Evolutionary conservation across 345 rosid genomes (phyloP).

Genomic region (Citrus reticulata): DNA sequence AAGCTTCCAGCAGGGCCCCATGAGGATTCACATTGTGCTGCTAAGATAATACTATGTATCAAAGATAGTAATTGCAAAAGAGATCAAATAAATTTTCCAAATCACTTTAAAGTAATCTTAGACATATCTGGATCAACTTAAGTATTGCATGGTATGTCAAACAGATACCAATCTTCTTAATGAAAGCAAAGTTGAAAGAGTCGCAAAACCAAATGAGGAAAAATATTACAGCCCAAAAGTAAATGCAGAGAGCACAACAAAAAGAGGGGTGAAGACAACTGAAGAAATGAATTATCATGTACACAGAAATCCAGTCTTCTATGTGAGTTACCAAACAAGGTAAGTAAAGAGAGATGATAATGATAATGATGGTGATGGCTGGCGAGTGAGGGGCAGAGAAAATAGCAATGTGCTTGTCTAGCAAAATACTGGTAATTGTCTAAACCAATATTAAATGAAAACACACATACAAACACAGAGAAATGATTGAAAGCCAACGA

Average conservation of each 20-base stretch:
- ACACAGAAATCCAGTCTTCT: background rate
- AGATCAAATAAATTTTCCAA: constrained; percentile 1
- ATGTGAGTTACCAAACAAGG: background rate
- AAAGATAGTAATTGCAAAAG: constrained; percentile 19
- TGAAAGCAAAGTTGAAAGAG: background rate
- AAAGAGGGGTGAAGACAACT: background rate
- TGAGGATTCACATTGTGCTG: constrained; percentile 54
- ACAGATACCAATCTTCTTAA: background rate
- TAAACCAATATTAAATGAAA: background rate
- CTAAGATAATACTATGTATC: constrained; percentile 20
- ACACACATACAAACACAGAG: background rate
- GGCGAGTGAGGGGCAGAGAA: background rate
- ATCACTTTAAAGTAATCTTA: background rate
- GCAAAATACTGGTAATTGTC: background rate
- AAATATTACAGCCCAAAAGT: background rate
- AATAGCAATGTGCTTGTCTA: background rate
- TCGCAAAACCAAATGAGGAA: background rate
- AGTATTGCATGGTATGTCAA: background rate
- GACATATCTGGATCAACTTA: background rate
- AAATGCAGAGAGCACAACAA: background rate
- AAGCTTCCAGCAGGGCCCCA: constrained; percentile 55
- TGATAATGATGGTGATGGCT: background rate
- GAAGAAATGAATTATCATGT: background rate
- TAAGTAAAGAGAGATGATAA: background rate
- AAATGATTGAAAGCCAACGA: background rate